These are phyloP conservation scores for Penicillium expansum DNA, from an alignment of 2,329 filamentous ascomycete species.

Conservation along the genomic window DNA sequence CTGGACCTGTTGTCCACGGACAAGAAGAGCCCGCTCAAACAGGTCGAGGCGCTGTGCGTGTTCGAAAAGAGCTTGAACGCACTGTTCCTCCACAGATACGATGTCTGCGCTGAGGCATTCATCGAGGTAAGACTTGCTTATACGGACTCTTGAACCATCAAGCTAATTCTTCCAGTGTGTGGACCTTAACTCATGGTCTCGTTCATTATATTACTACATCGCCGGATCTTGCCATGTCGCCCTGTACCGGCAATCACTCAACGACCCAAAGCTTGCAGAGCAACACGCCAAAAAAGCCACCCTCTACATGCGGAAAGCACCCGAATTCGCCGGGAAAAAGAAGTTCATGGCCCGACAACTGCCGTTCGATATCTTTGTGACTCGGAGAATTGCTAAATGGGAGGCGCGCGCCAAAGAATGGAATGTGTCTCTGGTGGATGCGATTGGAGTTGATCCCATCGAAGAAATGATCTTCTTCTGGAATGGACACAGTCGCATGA, in stretches of 20 bases:
- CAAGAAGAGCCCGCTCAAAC: constrained; percentile 71
- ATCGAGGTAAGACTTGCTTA: constrained; percentile 48
- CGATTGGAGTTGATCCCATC: constrained; percentile 73
- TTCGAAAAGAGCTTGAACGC: constrained; percentile 79
- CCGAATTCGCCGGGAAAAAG: constrained; percentile 76
- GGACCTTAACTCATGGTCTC: constrained; percentile 86
- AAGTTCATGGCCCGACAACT: constrained; percentile 84
- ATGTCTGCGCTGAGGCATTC: constrained; percentile 71
- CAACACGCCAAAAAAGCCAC: constrained; percentile 64
- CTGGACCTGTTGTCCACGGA: constrained; percentile 62
- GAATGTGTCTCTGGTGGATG: constrained; percentile 70
- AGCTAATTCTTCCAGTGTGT: constrained; percentile 52
- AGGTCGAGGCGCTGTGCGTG: constrained; percentile 77
- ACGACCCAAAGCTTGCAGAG: constrained; percentile 46
- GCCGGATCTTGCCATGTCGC: constrained; percentile 76
- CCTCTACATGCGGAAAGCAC: constrained; percentile 68
- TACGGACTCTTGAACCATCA: constrained; percentile 6
- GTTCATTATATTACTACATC: constrained; percentile 85
- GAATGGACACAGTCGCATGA: constrained; percentile 85
- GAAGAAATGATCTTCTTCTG: constrained; percentile 94
- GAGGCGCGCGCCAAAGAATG: constrained; percentile 69
- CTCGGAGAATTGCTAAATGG: constrained; percentile 85
- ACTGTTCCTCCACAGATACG: constrained; percentile 77
- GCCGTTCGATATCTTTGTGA: constrained; percentile 83
- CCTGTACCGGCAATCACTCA: constrained; percentile 61